Evolutionary conservation across 306 rosid species (phyloP).

Genomic region (Gastrolobium bilobum): DNA sequence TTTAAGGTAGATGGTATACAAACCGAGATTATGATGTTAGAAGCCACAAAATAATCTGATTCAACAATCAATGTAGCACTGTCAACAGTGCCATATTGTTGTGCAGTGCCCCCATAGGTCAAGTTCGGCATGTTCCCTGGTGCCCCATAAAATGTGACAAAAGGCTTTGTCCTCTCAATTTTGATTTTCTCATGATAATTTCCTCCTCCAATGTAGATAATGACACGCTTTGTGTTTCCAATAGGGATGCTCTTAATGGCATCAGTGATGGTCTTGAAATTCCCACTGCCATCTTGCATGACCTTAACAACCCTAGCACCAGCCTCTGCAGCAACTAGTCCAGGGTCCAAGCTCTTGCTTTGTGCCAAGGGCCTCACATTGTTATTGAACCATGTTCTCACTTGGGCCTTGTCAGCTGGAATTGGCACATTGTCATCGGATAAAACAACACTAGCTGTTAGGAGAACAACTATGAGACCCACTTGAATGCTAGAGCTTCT

Average conservation of each 20-base stretch:
- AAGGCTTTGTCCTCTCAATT: constrained; percentile 57
- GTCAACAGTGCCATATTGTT: constrained; percentile 63
- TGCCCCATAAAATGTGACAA: constrained; percentile 57
- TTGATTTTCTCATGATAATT: constrained; percentile 65
- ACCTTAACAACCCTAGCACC: constrained; percentile 55
- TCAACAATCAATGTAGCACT: constrained; percentile 59
- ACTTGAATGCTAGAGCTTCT: constrained; percentile 2
- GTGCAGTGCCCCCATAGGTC: constrained; percentile 55
- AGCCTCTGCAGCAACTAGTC: constrained; percentile 58
- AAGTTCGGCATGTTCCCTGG: constrained; percentile 54
- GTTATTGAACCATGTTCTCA: constrained; percentile 55
- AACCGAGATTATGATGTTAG: constrained; percentile 30
- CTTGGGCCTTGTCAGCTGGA: constrained; percentile 43
- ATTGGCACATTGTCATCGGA: constrained; percentile 38
- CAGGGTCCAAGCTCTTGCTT: constrained; percentile 53
- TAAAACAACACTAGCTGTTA: neutral
- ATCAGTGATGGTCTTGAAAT: constrained; percentile 57
- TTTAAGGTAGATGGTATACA: constrained; percentile 8
- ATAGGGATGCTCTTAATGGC: constrained; percentile 66
- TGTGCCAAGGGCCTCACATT: constrained; percentile 26
- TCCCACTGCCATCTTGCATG: constrained; percentile 57
- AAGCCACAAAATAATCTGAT: constrained; percentile 30
- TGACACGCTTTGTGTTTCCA: constrained; percentile 59
- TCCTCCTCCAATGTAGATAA: constrained; percentile 65
- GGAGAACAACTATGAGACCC: neutral